A percentile compares a stretch with the other conserved stretches of the same genome.
phyloP scores from a whole-genome alignment of 768 basidiomycete species.

The Pisolithus albus region DNA sequence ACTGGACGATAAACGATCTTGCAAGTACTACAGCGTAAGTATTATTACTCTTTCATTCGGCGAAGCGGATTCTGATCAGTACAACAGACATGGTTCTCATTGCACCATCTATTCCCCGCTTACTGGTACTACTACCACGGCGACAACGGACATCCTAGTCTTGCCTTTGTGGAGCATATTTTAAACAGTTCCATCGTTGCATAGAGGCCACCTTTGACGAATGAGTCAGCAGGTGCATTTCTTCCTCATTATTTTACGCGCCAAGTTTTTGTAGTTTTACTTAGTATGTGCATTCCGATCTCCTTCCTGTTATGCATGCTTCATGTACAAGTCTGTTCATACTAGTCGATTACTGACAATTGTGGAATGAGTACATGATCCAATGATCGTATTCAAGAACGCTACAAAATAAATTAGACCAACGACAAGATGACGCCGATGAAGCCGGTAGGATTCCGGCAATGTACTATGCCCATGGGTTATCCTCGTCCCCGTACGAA shows the following conservation, averaged over 20 bases:
- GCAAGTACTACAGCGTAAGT: conserved; percentile 34
- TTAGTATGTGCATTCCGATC: no score
- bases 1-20: conserved; percentile 29
- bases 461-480: conserved; percentile 19
- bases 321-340: no score
- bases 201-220: no score
- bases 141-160: conserved; percentile 4
- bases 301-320: no score
- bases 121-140: conserved; percentile 31
- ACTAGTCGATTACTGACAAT: no score
- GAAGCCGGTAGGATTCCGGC: neutral
- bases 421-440: no score
- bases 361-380: no score
- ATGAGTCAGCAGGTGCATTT: no score
- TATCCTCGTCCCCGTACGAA: conserved; percentile 15
- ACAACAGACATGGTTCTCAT: conserved; percentile 28
- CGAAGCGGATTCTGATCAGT: neutral
- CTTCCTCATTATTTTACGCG: neutral
- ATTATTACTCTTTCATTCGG: neutral
- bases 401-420: no score
- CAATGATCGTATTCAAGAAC: no score
- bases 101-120: conserved; percentile 29
- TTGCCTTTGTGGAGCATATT: conserved; percentile 13
- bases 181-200: neutral
- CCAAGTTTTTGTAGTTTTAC: no score